These are phyloP conservation scores for Citrus mangshanensis DNA, from an alignment of 345 rosid genomes.

Conservation along the genomic window DNA sequence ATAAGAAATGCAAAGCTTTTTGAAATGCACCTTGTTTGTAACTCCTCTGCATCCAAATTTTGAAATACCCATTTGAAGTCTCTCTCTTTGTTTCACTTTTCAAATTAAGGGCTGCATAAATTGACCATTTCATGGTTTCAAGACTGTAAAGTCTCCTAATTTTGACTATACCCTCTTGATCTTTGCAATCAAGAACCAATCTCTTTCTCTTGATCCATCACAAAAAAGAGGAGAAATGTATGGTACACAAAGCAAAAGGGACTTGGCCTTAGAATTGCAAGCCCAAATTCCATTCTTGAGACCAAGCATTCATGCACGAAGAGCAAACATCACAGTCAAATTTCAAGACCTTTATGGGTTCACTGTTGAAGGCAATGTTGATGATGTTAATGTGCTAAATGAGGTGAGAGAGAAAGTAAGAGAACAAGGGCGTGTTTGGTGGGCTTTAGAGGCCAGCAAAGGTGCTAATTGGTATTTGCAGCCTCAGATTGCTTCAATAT, in stretches of 20 bases:
- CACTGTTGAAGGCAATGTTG: constrained; percentile 97
- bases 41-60: not conserved
- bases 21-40: not conserved
- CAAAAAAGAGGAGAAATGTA: constrained; percentile 38
- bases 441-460: constrained; percentile 98
- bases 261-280: constrained; percentile 64
- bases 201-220: constrained; percentile 22
- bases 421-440: constrained; percentile 95
- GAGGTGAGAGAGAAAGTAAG: constrained; percentile 98
- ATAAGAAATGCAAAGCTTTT: constrained; percentile 8
- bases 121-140: constrained; percentile 47
- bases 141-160: constrained; percentile 27
- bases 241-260: constrained; percentile 60
- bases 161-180: constrained; percentile 26
- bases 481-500: constrained; percentile 56
- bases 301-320: constrained; percentile 94
- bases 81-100: not conserved
- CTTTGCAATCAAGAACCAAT: constrained; percentile 2
- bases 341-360: constrained; percentile 95
- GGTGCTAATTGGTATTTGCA: constrained; percentile 99
- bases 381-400: constrained; percentile 87
- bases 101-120: constrained; percentile 10
- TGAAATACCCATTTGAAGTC: constrained; percentile 1
- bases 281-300: constrained; percentile 78
- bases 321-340: constrained; percentile 86